phyloP scores from a whole-genome alignment of 2,329 filamentous ascomycete species.

The Aspergillus glaucus region DNA sequence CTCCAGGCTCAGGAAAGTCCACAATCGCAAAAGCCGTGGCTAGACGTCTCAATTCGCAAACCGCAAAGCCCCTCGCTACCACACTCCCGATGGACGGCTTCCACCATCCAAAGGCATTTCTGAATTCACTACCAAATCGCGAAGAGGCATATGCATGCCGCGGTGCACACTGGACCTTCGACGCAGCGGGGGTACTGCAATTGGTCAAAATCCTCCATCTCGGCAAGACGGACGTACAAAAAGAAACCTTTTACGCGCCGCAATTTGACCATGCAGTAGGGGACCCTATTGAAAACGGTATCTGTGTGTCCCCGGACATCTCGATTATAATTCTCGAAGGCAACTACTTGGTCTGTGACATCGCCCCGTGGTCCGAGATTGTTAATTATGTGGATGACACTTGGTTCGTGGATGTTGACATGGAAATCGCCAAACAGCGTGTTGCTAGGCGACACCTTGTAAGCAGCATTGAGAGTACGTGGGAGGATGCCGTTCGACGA shows the following conservation, averaged over 20 bases:
- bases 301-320: constrained; percentile 17
- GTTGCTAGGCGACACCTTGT: constrained; percentile 35
- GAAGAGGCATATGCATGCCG: constrained; percentile 29
- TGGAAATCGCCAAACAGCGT: constrained; percentile 28
- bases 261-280: constrained; percentile 32
- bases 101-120: constrained; percentile 23
- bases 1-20: constrained; percentile 31
- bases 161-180: constrained; percentile 35
- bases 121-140: constrained; percentile 27
- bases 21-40: constrained; percentile 26
- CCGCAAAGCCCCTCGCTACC: constrained; percentile 9
- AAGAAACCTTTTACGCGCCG: constrained; percentile 20
- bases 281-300: constrained; percentile 26
- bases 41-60: constrained; percentile 16
- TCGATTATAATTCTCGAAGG: constrained; percentile 20
- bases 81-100: constrained; percentile 35
- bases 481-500: constrained; percentile 29
- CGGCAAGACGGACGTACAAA: constrained; percentile 1
- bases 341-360: constrained; percentile 23
- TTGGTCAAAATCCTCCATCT: constrained; percentile 12
- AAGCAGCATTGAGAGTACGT: constrained; percentile 36
- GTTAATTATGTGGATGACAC: constrained; percentile 34
- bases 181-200: constrained; percentile 22
- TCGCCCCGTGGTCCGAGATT: constrained; percentile 29
- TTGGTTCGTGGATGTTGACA: constrained; percentile 38